Conservation (phyloP, 768 basidiomycete species). For the Suillus spraguei region DNA sequence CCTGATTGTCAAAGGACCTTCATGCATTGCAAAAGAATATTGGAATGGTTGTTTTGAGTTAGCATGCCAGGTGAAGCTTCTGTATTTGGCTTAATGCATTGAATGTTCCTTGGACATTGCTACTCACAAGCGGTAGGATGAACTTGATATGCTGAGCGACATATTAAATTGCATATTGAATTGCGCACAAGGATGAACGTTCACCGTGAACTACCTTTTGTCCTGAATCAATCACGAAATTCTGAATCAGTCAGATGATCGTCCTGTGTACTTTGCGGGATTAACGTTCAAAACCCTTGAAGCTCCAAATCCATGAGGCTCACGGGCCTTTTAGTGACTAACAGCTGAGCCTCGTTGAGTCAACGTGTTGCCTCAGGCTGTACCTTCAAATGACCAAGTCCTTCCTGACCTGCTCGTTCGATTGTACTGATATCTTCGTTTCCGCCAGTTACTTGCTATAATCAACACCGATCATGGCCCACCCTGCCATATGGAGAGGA, state of each 20-base stretch:
- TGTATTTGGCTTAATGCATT: no score
- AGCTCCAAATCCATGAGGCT: background rate
- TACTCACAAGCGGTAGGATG: no score
- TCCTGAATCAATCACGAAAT: background rate
- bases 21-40: no score
- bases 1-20: no score
- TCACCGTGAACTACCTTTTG: background rate
- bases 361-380: background rate
- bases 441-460: background rate
- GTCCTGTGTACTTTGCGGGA: background rate
- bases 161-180: background rate
- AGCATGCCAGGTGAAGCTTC: no score
- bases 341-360: background rate
- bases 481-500: constrained; percentile 45
- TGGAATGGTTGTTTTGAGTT: no score
- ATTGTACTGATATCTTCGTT: background rate
- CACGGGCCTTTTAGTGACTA: background rate
- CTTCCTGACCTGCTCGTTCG: background rate
- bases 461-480: constrained; percentile 37
- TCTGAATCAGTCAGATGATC: background rate
- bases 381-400: background rate
- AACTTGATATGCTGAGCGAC: constrained; percentile 8
- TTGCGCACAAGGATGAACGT: background rate
- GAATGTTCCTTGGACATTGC: no score
- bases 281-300: background rate